Base-by-base conservation (phyloP, 73 alveolate genomes). In the Stentor coeruleus region DNA sequence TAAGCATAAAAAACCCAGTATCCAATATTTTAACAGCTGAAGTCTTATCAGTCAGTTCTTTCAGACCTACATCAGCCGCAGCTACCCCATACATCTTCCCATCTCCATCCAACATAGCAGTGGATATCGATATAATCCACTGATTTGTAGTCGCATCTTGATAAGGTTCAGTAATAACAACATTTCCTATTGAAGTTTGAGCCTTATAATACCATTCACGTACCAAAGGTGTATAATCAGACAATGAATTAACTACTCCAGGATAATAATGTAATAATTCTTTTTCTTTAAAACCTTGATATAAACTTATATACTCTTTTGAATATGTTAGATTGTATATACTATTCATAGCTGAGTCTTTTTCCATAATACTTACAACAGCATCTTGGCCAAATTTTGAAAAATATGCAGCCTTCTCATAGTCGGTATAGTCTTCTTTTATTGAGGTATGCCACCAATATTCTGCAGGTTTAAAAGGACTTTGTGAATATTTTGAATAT, bases 201-300 rank as follows among this genome's bases (percentile, higher is more conserved):
- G 79, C 79, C 33, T 33, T 20, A 33, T 26, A 66, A 40, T 66
- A 66, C 41, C 79, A 66, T 66, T 66, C 79, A 28, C 37, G 40
- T 14, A 66, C 79, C 11, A 66, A 28, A 28, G 79, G 79, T 1
- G 79, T 66, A 33, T 66, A 66, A 20, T 33, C 79, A 11, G 79
- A 26, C n/a, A 40, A 28, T 26, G n/a, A 6, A 49, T 49, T 11
- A 20, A 11, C 20, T 6, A 49, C 66, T 6, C 66, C 66, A 49
- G 66, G 66, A 49, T 49, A 49, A 6, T 20, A 11, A 49, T 49
- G 6, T 11, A 11, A 49, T 11, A 49, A 11, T 49, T 49, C 66
- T 20, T 49, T 49, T 20, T 11, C 6, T 20, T 49, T 20, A 49
- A 49, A 49, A 11, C 66, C 66, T 49, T 49, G 66, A 49, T 49